Base-by-base conservation (phyloP, 768 basidiomycete genomes). In the Polyporus arcularius region DNA sequence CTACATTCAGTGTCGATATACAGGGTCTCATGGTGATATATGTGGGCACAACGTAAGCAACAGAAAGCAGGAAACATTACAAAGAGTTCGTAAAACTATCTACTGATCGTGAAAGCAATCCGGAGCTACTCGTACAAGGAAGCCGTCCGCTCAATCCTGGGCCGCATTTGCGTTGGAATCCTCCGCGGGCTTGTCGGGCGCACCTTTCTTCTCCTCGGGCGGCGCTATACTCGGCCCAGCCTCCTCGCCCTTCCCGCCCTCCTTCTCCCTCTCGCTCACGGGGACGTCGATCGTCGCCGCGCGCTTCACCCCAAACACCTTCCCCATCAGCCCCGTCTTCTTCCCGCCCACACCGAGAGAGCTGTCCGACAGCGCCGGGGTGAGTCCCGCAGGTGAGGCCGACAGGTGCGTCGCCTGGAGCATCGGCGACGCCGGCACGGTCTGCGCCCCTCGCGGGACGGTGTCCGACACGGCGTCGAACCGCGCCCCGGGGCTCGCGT, bases 291-390 rank as follows among this genome's bases (percentile, higher is more conserved):
- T 42, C 42, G 62, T 59, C 21, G 58, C 55, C 43, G 57, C 35
- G 45, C 62, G 48, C 40, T 58, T 42, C 28, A 41, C 62, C 28
- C 61, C 61, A 18, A 63, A 59, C 62, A 63, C 53, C 57, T 63
- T 63, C 41, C 62, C 58, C 11, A 59, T 55, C 47, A 56, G 53
- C 6, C 57, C 47, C 16, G 49, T n/a, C 53, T 30, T 45, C 41
- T 31, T 52, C 42, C 53, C 47, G 41, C 39, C 53, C 21, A 26
- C 21, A 26, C 21, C 21, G 21, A 26, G 21, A 45, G 55, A 53
- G 52, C 57, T 55, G 40, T 30, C 31, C 15, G 51, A 21, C 28
- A 31, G 14, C 16, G 31, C 45, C 10, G 51, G 46, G 15, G 61
- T 40, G 14, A 55, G 38, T 28, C 46, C 4, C 1, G 45, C 40